Evolutionary conservation across 2,329 filamentous ascomycete species (phyloP).

Genomic region (Phyllosticta citrichinensis): DNA sequence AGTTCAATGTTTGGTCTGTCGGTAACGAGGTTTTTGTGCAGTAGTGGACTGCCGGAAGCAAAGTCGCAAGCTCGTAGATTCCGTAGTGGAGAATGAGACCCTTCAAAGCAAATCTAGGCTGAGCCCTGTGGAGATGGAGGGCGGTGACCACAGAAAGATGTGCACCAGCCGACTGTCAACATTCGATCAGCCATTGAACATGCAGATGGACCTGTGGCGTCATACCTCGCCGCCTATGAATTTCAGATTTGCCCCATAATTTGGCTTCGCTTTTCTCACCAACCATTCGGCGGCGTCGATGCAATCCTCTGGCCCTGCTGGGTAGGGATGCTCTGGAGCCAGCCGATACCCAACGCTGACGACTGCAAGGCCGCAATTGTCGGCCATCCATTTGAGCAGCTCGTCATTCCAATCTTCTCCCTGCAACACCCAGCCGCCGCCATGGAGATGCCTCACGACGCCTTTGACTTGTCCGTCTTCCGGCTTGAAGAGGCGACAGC

Average conservation of each 20-base stretch:
- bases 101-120: constrained; percentile 33
- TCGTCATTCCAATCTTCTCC: constrained; percentile 36
- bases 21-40: constrained; percentile 29
- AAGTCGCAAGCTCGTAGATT: constrained; percentile 38
- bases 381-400: constrained; percentile 41
- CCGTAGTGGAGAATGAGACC: constrained; percentile 46
- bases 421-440: constrained; percentile 39
- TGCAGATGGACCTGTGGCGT: constrained; percentile 24
- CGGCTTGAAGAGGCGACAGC: constrained; percentile 43
- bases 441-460: constrained; percentile 48
- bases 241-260: constrained; percentile 30
- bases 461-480: constrained; percentile 35
- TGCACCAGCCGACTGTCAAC: constrained; percentile 38
- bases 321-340: constrained; percentile 50
- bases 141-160: constrained; percentile 39
- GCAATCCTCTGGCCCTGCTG: constrained; percentile 46
- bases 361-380: constrained; percentile 38
- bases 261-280: constrained; percentile 34
- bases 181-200: constrained; percentile 32
- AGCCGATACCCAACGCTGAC: constrained; percentile 50
- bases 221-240: constrained; percentile 28
- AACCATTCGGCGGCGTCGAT: constrained; percentile 47
- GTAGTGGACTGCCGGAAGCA: constrained; percentile 34
- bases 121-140: constrained; percentile 36
- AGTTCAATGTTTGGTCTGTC: constrained; percentile 36